These are phyloP conservation scores for Pyrenochaeta sp. DNA, from an alignment of 2,329 filamentous ascomycete genomes.

Conservation along the genomic window DNA sequence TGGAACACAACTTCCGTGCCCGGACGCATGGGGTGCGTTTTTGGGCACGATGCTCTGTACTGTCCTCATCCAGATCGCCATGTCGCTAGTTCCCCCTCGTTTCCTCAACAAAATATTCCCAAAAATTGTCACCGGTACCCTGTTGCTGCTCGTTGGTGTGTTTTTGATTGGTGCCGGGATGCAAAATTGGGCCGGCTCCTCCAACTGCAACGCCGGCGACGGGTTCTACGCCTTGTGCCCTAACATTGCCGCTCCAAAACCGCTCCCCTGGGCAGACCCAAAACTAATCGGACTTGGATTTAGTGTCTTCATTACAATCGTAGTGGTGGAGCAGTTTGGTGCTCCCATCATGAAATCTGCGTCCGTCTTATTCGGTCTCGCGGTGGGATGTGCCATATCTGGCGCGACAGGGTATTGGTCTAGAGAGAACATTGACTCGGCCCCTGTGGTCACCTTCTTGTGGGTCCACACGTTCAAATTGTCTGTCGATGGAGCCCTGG, in stretches of 20 bases:
- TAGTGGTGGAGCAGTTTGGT: slow-evolving; percentile 37
- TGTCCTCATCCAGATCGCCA: slow-evolving; percentile 45
- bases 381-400: slow-evolving; percentile 39
- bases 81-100: slow-evolving; percentile 38
- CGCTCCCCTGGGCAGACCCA: slow-evolving; percentile 44
- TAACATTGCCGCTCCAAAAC: slow-evolving; percentile 25
- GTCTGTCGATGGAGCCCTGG: slow-evolving; percentile 38
- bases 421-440: slow-evolving; percentile 22
- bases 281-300: slow-evolving; percentile 40
- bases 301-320: slow-evolving; percentile 38
- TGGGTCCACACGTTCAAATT: slow-evolving; percentile 41
- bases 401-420: slow-evolving; percentile 40
- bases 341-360: slow-evolving; percentile 41
- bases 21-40: slow-evolving; percentile 38
- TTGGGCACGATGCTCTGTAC: slow-evolving; percentile 53
- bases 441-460: slow-evolving; percentile 35
- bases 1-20: slow-evolving; percentile 31
- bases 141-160: slow-evolving; percentile 35
- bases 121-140: slow-evolving; percentile 36
- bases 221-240: slow-evolving; percentile 40
- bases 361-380: slow-evolving; percentile 37
- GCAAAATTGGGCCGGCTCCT: slow-evolving; percentile 41
- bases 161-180: slow-evolving; percentile 37
- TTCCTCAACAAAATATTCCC: slow-evolving; percentile 35
- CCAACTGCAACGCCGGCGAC: slow-evolving; percentile 36